Percentiles rank a stretch among this genome's conserved stretches.
phyloP scores from a whole-genome alignment of 2,329 filamentous ascomycete species.

The Aspergillus hiratsukae region DNA sequence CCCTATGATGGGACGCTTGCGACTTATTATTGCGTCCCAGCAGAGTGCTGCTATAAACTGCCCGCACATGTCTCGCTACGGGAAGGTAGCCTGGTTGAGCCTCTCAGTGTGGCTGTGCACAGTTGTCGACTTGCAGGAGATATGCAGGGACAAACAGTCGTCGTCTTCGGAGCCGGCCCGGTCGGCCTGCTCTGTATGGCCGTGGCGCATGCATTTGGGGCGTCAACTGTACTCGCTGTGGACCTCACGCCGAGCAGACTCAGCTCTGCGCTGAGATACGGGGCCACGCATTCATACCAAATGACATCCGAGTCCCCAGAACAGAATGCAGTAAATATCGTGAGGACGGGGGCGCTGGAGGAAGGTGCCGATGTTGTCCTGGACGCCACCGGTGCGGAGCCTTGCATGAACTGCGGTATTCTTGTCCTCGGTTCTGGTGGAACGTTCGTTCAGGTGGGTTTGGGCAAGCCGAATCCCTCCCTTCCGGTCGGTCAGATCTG shows the following conservation, averaged over 20 bases:
- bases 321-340: conserved; percentile 66
- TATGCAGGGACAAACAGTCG: conserved; percentile 67
- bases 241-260: conserved; percentile 65
- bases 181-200: conserved; percentile 81
- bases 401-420: conserved; percentile 66
- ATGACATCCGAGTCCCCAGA: conserved; percentile 58
- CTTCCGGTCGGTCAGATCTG: conserved; percentile 68
- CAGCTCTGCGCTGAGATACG: conserved; percentile 66
- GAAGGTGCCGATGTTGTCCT: conserved; percentile 68
- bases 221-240: conserved; percentile 70
- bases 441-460: conserved; percentile 74
- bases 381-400: conserved; percentile 71
- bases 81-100: conserved; percentile 84
- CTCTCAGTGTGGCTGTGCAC: conserved; percentile 77
- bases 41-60: conserved; percentile 86
- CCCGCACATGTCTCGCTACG: conserved; percentile 57
- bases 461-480: conserved; percentile 75
- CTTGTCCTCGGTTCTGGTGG: conserved; percentile 64
- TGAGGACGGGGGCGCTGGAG: conserved; percentile 55
- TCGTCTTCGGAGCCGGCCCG: conserved; percentile 79
- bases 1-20: conserved; percentile 81
- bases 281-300: conserved; percentile 49
- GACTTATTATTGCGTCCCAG: conserved; percentile 72
- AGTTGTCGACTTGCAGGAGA: conserved; percentile 68
- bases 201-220: conserved; percentile 75